A percentile compares a stretch with the other conserved stretches of the same genome.
These are phyloP conservation scores for Colletotrichum melonis DNA, from an alignment of 2,329 filamentous ascomycete species.

Conservation along the genomic window DNA sequence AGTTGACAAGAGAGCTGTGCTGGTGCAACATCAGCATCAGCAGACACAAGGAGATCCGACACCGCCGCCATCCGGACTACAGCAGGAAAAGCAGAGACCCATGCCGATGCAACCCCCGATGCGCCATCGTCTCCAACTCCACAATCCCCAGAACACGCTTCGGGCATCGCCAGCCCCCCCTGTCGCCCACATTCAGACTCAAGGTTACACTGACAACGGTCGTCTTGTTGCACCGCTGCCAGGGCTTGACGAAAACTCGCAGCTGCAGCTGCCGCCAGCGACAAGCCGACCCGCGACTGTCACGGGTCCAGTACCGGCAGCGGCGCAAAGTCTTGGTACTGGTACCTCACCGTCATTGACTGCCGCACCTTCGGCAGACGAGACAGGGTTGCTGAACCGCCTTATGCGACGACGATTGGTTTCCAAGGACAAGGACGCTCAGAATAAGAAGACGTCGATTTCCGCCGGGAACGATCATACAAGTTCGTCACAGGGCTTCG, in stretches of 20 bases:
- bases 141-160: constrained; percentile 35
- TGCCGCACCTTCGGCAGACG: constrained; percentile 24
- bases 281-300: constrained; percentile 6
- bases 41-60: constrained; percentile 10
- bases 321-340: constrained; percentile 3
- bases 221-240: constrained; percentile 26
- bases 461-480: constrained; percentile 7
- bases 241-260: constrained; percentile 24
- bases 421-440: constrained; percentile 16
- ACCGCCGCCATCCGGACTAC: constrained; percentile 9
- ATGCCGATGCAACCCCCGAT: constrained; percentile 31
- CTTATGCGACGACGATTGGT: constrained; percentile 27
- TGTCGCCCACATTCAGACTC: constrained; percentile 15
- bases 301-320: not conserved
- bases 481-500: not conserved
- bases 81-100: constrained; percentile 9
- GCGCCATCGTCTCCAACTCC: constrained; percentile 30
- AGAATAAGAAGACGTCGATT: constrained; percentile 15
- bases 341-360: constrained; percentile 5
- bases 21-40: constrained; percentile 5
- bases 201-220: constrained; percentile 27
- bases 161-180: not conserved
- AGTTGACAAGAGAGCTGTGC: not conserved
- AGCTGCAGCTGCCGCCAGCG: constrained; percentile 9
- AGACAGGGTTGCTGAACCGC: constrained; percentile 21